Evolutionary conservation across 208 protist genomes (phyloP), one percentile per base, ranked within the genome.

Genomic region (Leishmania braziliensis): DNA sequence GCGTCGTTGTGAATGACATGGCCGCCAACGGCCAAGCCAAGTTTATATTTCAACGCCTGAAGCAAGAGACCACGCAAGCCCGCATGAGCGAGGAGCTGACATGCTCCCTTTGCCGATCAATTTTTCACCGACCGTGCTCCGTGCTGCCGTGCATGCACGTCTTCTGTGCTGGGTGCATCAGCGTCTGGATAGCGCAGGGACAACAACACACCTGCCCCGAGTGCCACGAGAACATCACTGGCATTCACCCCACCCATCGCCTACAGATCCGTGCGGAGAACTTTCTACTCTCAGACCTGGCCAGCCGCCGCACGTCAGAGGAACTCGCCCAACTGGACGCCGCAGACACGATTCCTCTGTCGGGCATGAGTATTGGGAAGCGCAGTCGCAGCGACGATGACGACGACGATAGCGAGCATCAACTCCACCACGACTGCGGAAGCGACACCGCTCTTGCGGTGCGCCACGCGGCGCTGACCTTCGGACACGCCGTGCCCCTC

Each of bases 71-170:
- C 51, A 87, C 78, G 39, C 63, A 77, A 50, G 82, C 71, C 4
- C 68, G 84, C 75, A 65, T 96, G 62, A 54, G 86, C 68, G 87
- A 86, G 84, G 90, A 96, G 85, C 84, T 98, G 72, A 96, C 90
- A 26, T 98, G 96, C 79, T 84, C 84, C 8, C 87, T 97, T 33
- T 98, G 96, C 80, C 60, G 68, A 3, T 36, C 36, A 20, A 51
- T 98, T 10, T 96, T 93, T 70, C 81, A 90, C 82, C 93, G 95
- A 0, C 93, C 94, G 0, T 95, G 93, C 83, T 93, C 82, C 50
- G 73, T 93, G 73, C 78, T 97, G 75, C 96, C 96, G 14, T 98
- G 96, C 75, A 90, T 96, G 87, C 96, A 98, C 88, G 91, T 93
- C 56, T 97, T 96, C 79, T 98, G 96, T 77, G 90, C 91, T 5